These are phyloP conservation scores for Neonectria neomacrospora DNA, from an alignment of 2,329 filamentous ascomycete genomes.

Conservation along the genomic window DNA sequence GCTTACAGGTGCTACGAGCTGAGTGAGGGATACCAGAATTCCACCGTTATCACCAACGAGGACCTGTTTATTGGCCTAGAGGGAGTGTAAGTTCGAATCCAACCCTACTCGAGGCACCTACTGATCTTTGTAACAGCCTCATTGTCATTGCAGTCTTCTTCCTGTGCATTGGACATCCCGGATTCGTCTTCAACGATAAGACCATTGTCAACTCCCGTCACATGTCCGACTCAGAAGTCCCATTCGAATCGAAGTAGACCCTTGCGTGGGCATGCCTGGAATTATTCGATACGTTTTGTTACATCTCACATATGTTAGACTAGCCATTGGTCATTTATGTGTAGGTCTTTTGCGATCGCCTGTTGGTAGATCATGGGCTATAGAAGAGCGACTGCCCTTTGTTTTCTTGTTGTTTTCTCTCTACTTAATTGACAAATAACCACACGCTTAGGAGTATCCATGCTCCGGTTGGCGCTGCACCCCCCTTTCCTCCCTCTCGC, in stretches of 20 bases:
- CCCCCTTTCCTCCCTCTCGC: too few species aligned
- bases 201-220: slow-evolving; percentile 1
- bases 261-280: too few species aligned
- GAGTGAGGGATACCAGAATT: slow-evolving; percentile 67
- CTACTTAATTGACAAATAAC: not conserved
- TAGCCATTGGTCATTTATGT: not conserved
- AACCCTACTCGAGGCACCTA: not conserved
- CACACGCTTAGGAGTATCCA: not conserved
- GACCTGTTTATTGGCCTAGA: slow-evolving; percentile 65
- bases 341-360: not conserved
- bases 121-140: slow-evolving; percentile 42
- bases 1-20: slow-evolving; percentile 74
- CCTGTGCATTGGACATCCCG: slow-evolving; percentile 54
- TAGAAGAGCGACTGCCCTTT: slow-evolving; percentile 1
- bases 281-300: not conserved
- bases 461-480: not conserved
- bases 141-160: slow-evolving; percentile 50
- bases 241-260: slow-evolving; percentile 7
- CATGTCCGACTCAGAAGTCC: slow-evolving; percentile 6
- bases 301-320: not conserved
- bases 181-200: slow-evolving; percentile 43
- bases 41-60: slow-evolving; percentile 63
- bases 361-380: not conserved
- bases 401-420: not conserved
- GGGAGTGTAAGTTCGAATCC: slow-evolving; percentile 53